A percentile compares a stretch with the other conserved stretches of the same genome.
phyloP scores from a whole-genome alignment of 768 basidiomycete species.

The Chlorophyllum brunneum region DNA sequence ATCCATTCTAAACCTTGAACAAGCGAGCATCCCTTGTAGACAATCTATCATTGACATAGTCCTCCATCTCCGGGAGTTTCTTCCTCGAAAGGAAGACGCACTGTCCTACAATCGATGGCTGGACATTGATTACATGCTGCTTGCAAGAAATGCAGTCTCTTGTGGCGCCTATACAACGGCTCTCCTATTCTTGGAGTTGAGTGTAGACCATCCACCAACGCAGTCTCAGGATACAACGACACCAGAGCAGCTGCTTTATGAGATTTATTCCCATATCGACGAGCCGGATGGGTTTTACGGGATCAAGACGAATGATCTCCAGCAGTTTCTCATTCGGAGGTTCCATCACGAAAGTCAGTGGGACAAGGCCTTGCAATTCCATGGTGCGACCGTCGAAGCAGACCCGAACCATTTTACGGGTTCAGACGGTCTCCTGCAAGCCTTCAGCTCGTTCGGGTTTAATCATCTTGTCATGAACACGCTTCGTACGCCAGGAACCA shows the following conservation, averaged over 20 bases:
- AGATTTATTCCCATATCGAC: slow-evolving; percentile 92
- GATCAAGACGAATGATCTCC: slow-evolving; percentile 75
- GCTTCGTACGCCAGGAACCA: slow-evolving; percentile 41
- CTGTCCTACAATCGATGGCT: slow-evolving; percentile 79
- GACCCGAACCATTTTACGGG: slow-evolving; percentile 38
- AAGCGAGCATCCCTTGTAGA: slow-evolving; percentile 39
- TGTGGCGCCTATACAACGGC: slow-evolving; percentile 89
- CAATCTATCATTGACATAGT: slow-evolving; percentile 69
- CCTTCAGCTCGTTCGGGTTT: slow-evolving; percentile 90
- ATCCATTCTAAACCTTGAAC: slow-evolving; percentile 39
- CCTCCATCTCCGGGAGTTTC: slow-evolving; percentile 77
- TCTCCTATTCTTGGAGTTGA: slow-evolving; percentile 84
- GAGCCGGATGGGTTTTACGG: slow-evolving; percentile 99
- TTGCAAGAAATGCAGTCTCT: slow-evolving; percentile 68
- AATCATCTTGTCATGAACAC: slow-evolving; percentile 78
- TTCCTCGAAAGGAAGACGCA: slow-evolving; percentile 31
- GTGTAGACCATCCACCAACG: slow-evolving; percentile 41
- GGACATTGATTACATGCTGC: slow-evolving; percentile 62
- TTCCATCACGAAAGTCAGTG: slow-evolving; percentile 93
- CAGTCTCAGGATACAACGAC: slow-evolving; percentile 25
- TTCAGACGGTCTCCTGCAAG: slow-evolving; percentile 64
- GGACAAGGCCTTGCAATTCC: slow-evolving; percentile 86
- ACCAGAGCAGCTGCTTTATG: slow-evolving; percentile 75
- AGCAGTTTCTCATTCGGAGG: slow-evolving; percentile 74
- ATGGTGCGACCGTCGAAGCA: slow-evolving; percentile 81